Conservation (phyloP, 331 rosid genomes). For the Pyracantha coccinea region DNA sequence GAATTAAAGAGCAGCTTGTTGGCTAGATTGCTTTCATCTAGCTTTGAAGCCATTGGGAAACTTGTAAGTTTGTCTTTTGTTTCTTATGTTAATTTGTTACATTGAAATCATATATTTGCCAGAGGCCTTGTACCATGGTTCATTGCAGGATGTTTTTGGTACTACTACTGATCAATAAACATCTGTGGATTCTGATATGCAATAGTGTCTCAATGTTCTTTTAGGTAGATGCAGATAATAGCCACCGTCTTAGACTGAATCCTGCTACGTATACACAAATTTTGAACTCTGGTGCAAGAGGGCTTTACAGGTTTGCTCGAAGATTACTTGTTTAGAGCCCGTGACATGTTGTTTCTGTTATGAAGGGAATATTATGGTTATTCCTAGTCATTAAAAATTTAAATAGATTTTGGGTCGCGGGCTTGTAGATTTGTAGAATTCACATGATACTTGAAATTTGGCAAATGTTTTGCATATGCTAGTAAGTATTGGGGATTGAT, state of each 20-base stretch:
- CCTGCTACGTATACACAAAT: constrained; percentile 70
- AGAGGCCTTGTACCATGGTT: not conserved
- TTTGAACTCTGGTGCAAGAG: constrained; percentile 69
- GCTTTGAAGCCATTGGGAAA: constrained; percentile 85
- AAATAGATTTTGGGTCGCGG: not conserved
- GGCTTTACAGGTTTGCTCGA: constrained; percentile 66
- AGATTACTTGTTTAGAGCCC: not conserved
- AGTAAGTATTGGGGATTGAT: not conserved
- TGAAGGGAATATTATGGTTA: not conserved
- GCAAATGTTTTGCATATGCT: not conserved
- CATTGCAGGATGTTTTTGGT: not conserved
- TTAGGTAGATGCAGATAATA: constrained; percentile 75
- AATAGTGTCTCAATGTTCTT: constrained; percentile 14
- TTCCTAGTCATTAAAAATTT: not conserved
- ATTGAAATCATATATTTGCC: not conserved
- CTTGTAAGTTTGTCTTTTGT: constrained; percentile 52
- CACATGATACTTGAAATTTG: not conserved
- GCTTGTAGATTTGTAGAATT: not conserved
- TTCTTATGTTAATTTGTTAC: not conserved
- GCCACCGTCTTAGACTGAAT: constrained; percentile 50
- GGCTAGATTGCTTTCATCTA: constrained; percentile 79
- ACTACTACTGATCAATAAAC: not conserved
- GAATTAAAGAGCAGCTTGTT: constrained; percentile 78
- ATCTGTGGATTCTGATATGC: not conserved
- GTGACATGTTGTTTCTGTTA: not conserved